A percentile compares a stretch with the other conserved stretches of the same genome.
These are phyloP conservation scores for Tuber borchii DNA, from an alignment of 495 filamentous ascomycete species.

Conservation along the genomic window DNA sequence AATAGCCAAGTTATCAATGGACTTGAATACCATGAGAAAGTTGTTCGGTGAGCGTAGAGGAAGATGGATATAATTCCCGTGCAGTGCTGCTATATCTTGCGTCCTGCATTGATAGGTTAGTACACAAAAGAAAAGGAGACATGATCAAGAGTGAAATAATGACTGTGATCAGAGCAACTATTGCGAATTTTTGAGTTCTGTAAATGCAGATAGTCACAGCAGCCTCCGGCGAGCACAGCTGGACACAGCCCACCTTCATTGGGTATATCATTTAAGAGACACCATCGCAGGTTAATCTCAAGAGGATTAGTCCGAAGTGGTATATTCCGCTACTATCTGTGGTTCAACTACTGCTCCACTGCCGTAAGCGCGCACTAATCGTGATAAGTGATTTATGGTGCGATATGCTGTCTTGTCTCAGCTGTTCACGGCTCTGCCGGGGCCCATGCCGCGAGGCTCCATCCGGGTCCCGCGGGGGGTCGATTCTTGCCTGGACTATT, in stretches of 20 bases:
- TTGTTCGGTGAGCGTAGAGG: slow-evolving; percentile 17
- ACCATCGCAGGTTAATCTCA: slow-evolving; percentile 60
- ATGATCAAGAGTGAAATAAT: not conserved
- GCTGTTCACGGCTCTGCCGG: slow-evolving; percentile 40
- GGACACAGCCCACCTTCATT: slow-evolving; percentile 56
- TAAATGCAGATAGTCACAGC: slow-evolving; percentile 50
- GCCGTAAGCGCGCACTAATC: slow-evolving; percentile 48
- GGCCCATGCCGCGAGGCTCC: slow-evolving; percentile 49
- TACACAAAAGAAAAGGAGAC: too few relatives aligned
- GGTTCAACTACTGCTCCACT: slow-evolving; percentile 48
- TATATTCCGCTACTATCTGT: slow-evolving; percentile 59
- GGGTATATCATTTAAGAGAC: slow-evolving; percentile 60
- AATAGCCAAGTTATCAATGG: not conserved
- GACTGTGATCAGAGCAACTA: slow-evolving; percentile 44
- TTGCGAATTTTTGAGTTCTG: slow-evolving; percentile 53
- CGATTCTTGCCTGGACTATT: slow-evolving; percentile 54
- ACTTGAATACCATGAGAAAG: slow-evolving; percentile 8
- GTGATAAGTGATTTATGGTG: slow-evolving; percentile 43
- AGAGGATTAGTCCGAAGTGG: slow-evolving; percentile 53
- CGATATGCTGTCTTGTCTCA: slow-evolving; percentile 17
- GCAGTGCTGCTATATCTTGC: slow-evolving; percentile 47
- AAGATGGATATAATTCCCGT: slow-evolving; percentile 44
- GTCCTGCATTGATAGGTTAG: slow-evolving; percentile 43
- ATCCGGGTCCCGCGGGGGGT: slow-evolving; percentile 52
- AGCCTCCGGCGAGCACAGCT: slow-evolving; percentile 53